Evolutionary conservation across 2,329 filamentous ascomycete species (phyloP).

Genomic region (Colletotrichum sublineola): DNA sequence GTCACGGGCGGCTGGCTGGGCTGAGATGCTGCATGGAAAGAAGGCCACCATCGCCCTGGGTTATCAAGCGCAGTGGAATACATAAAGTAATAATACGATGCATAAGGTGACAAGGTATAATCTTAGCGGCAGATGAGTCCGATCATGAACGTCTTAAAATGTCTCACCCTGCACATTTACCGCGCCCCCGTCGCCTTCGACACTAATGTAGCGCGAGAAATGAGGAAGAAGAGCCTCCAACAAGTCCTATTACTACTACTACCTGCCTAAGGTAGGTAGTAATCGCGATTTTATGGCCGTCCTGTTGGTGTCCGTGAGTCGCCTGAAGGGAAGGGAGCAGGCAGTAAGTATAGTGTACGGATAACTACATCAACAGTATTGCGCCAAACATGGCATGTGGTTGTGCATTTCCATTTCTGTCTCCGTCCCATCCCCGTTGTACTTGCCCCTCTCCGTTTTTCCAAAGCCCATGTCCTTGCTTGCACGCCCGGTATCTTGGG

Average conservation of each 20-base stretch:
- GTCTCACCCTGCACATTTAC: constrained; percentile 10
- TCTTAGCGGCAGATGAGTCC: constrained; percentile 6
- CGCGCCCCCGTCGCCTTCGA: constrained; percentile 1
- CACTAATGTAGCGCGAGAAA: constrained; percentile 13
- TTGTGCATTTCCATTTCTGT: not conserved
- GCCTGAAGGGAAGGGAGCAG: not conserved
- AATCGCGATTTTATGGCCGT: not conserved
- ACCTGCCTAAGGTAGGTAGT: not conserved
- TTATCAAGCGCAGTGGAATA: not conserved
- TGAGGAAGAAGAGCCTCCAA: not conserved
- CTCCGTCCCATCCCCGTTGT: not conserved
- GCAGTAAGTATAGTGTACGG: not conserved
- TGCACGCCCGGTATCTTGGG: constrained; percentile 14
- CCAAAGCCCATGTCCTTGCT: not conserved
- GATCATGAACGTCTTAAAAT: not conserved
- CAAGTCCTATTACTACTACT: not conserved
- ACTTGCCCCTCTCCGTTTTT: not conserved
- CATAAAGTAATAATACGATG: not conserved
- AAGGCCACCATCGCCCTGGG: not conserved
- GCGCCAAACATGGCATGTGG: not conserved
- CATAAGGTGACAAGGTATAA: not conserved
- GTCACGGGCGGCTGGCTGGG: constrained; percentile 3
- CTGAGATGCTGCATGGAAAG: not conserved
- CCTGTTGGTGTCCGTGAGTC: constrained; percentile 6
- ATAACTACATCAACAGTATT: not conserved